phyloP scores from a whole-genome alignment of 768 basidiomycete genomes.

The Trichaptum fuscoviolaceum region DNA sequence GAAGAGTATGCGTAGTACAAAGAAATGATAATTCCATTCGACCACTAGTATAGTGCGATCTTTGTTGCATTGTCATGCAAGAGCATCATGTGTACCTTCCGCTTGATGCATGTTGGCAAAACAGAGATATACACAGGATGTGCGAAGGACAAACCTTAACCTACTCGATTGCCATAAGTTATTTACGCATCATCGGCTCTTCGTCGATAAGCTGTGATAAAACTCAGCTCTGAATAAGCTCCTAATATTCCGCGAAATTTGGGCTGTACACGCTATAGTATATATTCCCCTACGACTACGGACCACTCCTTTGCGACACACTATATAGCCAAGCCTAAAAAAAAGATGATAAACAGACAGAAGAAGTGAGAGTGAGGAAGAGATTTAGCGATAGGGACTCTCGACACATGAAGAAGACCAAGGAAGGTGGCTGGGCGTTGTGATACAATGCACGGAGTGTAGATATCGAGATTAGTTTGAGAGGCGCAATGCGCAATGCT shows the following conservation, averaged over 20 bases:
- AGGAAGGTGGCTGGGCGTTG: neutral
- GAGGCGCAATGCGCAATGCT: neutral
- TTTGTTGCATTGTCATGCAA: too few relatives aligned
- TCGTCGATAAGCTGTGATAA: neutral
- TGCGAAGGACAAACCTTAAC: too few relatives aligned
- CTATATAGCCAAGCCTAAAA: neutral
- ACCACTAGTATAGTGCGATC: too few relatives aligned
- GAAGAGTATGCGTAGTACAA: too few relatives aligned
- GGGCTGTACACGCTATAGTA: neutral
- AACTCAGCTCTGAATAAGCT: neutral
- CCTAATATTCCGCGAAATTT: neutral
- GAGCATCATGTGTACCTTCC: too few relatives aligned
- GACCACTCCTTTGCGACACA: neutral
- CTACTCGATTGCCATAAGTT: neutral
- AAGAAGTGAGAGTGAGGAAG: neutral
- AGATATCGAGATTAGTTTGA: neutral
- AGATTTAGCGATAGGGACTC: neutral
- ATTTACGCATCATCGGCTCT: neutral
- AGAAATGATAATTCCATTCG: too few relatives aligned
- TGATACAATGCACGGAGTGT: neutral
- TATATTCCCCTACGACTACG: neutral
- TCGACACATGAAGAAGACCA: neutral
- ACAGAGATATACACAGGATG: too few relatives aligned
- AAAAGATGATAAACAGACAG: neutral
- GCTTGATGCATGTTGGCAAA: too few relatives aligned